Evolutionary conservation across 352 stramenopile species (phyloP).

Genomic region (Phytophthora ohioensis): DNA sequence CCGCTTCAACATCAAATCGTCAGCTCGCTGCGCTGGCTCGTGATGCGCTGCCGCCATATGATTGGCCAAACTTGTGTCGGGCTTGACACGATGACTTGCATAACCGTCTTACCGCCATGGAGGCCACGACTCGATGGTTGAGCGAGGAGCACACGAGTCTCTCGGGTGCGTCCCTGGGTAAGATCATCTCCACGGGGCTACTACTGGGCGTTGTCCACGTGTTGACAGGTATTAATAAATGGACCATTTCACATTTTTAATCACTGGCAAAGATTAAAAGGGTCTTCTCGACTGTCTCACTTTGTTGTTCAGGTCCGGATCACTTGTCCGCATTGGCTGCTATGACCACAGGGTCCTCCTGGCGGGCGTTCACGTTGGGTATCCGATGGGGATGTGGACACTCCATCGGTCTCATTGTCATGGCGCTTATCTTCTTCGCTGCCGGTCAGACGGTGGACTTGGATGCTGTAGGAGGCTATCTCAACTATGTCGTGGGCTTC

Average conservation of each 20-base stretch:
- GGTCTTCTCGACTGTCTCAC: neutral
- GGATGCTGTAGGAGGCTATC: conserved; percentile 62
- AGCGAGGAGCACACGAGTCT: conserved; percentile 41
- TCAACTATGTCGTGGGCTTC: conserved; percentile 78
- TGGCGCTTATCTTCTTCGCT: conserved; percentile 87
- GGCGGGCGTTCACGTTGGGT: conserved; percentile 82
- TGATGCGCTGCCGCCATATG: conserved; percentile 24
- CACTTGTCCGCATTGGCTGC: conserved; percentile 92
- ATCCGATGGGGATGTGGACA: conserved; percentile 93
- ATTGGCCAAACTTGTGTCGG: conserved; percentile 10
- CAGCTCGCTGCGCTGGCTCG: conserved; percentile 10
- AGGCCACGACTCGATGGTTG: conserved; percentile 28
- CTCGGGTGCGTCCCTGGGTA: conserved; percentile 45
- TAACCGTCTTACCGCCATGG: conserved; percentile 19
- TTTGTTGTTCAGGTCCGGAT: conserved; percentile 61
- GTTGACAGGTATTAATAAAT: conserved; percentile 41
- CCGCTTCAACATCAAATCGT: conserved; percentile 1
- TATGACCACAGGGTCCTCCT: conserved; percentile 84
- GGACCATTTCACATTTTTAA: conserved; percentile 8
- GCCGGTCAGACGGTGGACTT: conserved; percentile 58
- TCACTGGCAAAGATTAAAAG: conserved; percentile 21
- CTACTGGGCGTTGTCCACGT: conserved; percentile 60
- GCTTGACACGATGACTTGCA: neutral
- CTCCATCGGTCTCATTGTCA: conserved; percentile 88
- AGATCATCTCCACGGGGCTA: conserved; percentile 58